Evolutionary conservation across 352 stramenopile species (phyloP).

Genomic region (Phytopythium montanum): DNA sequence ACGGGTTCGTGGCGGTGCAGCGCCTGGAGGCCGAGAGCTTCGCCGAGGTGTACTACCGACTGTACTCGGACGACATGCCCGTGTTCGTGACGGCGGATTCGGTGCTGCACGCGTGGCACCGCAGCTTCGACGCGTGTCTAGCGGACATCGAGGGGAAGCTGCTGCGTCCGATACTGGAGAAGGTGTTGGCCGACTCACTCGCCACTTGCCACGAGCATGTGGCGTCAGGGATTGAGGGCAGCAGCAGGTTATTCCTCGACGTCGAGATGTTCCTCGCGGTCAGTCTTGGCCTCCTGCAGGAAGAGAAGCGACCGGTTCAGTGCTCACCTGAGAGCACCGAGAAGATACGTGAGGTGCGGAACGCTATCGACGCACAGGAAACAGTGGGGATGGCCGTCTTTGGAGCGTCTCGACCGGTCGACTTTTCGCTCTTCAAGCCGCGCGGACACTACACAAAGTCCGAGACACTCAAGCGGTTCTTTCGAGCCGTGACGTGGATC

Average conservation of each 20-base stretch:
- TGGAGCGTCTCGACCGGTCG: conserved; percentile 7
- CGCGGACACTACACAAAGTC: conserved; percentile 24
- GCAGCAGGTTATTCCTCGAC: conserved; percentile 1
- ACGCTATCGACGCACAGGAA: conserved; percentile 1
- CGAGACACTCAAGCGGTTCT: conserved; percentile 11
- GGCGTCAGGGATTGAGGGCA: not conserved
- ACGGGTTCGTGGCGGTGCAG: conserved; percentile 15
- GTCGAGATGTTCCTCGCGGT: conserved; percentile 16
- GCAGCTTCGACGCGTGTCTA: conserved; percentile 29
- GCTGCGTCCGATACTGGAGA: conserved; percentile 3
- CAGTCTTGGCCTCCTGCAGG: conserved; percentile 11
- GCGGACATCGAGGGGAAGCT: conserved; percentile 14
- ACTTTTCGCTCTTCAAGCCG: conserved; percentile 24
- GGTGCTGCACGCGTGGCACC: conserved; percentile 35
- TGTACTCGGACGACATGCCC: conserved; percentile 30
- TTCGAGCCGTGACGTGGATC: conserved; percentile 21
- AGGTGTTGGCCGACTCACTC: not conserved
- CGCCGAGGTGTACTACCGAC: conserved; percentile 21
- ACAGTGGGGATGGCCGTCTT: conserved; percentile 8
- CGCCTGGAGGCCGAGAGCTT: conserved; percentile 25
- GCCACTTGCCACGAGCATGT: conserved; percentile 1
- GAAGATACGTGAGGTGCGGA: conserved; percentile 1
- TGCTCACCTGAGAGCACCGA: not conserved
- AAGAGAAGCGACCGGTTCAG: not conserved
- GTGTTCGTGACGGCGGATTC: conserved; percentile 30